These are phyloP conservation scores for Grigorovia jiainica DNA, from an alignment of 805 yeast genomes.

Conservation along the genomic window DNA sequence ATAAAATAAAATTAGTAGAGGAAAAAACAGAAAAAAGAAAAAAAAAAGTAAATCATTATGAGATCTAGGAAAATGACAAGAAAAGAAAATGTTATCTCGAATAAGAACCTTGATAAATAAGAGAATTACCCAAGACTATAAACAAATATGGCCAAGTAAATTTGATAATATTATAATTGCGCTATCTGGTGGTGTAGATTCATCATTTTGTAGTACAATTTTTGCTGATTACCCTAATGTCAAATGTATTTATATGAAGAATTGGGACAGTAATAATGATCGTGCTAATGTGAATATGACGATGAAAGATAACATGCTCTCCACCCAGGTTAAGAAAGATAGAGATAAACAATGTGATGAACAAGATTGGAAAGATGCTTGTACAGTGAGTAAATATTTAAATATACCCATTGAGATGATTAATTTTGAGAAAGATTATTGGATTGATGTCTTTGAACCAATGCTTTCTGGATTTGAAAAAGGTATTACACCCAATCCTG, in stretches of 20 bases:
- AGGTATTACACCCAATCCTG: constrained; percentile 93
- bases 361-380: constrained; percentile 81
- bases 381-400: constrained; percentile 48
- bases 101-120: neutral
- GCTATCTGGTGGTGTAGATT: constrained; percentile 96
- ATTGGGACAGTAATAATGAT: constrained; percentile 53
- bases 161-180: constrained; percentile 69
- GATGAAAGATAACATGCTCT: no score
- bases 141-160: constrained; percentile 30
- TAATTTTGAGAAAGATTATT: constrained; percentile 82
- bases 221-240: constrained; percentile 54
- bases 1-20: no score
- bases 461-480: constrained; percentile 63
- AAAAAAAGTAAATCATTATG: no score
- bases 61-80: no score
- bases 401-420: constrained; percentile 65
- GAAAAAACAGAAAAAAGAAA: no score
- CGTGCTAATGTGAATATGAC: constrained; percentile 24
- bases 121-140: constrained; percentile 2
- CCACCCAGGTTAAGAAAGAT: no score
- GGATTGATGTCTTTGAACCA: constrained; percentile 88
- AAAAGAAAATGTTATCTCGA: neutral
- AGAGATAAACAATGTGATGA: constrained; percentile 52
- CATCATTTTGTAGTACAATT: constrained; percentile 75
- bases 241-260: constrained; percentile 84